A percentile compares a stretch with the other conserved stretches of the same genome.
phyloP scores from a whole-genome alignment of 192 early-diverging fungal genomes.

The Backusella tarrabulga region DNA sequence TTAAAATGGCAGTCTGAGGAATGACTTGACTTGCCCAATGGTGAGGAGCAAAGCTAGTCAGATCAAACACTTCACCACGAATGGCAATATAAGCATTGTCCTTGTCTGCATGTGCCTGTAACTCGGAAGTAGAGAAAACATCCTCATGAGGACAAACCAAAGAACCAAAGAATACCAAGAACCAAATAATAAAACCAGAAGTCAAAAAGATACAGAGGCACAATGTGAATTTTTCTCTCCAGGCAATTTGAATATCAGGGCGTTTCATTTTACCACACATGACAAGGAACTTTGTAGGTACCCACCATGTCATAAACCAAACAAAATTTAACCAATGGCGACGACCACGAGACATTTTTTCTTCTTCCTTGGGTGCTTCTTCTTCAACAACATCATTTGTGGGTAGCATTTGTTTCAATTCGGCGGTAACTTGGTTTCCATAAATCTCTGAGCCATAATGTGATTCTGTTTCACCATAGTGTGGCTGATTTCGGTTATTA shows the following conservation, averaged over 20 bases:
- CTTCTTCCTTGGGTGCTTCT: constrained; percentile 48
- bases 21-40: constrained; percentile 55
- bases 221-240: constrained; percentile 96
- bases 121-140: constrained; percentile 67
- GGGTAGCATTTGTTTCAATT: constrained; percentile 19
- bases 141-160: constrained; percentile 74
- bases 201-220: constrained; percentile 82
- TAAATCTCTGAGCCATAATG: constrained; percentile 31
- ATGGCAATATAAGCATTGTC: constrained; percentile 65
- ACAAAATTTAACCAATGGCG: constrained; percentile 84
- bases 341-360: constrained; percentile 54
- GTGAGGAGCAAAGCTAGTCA: constrained; percentile 61
- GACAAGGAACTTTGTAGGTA: constrained; percentile 68
- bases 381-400: constrained; percentile 1
- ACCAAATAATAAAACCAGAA: constrained; percentile 79
- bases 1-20: constrained; percentile 52
- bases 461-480: constrained; percentile 28
- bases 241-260: constrained; percentile 83
- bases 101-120: constrained; percentile 30
- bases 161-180: constrained; percentile 75
- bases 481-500: constrained; percentile 11
- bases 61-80: constrained; percentile 82
- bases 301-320: constrained; percentile 78
- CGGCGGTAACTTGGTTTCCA: constrained; percentile 3
- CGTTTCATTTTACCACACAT: constrained; percentile 80